Conservation (phyloP, 2,329 filamentous ascomycete genomes). For the Cyphellophora attinorum region DNA sequence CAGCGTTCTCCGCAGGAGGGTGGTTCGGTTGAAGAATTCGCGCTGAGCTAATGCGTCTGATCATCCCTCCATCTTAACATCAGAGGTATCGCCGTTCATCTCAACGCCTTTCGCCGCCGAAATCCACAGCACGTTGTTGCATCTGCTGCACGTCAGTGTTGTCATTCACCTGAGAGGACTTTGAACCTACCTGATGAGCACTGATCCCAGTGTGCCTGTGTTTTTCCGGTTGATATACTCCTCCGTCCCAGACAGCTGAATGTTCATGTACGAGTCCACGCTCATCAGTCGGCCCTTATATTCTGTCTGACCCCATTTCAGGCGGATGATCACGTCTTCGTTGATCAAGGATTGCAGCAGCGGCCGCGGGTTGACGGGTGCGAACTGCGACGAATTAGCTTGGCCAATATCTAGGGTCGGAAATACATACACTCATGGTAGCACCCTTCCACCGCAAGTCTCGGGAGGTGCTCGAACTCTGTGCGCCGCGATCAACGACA, state of each 20-base stretch:
- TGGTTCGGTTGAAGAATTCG: background rate
- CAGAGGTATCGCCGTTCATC: slow-evolving; percentile 25
- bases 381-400: slow-evolving; percentile 48
- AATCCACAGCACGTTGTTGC: slow-evolving; percentile 98
- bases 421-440: slow-evolving; percentile 29
- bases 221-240: slow-evolving; percentile 86
- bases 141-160: slow-evolving; percentile 33
- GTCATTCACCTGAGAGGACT: no score
- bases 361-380: slow-evolving; percentile 91
- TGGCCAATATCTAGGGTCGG: background rate
- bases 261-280: slow-evolving; percentile 98
- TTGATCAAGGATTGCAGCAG: slow-evolving; percentile 94
- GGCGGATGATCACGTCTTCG: slow-evolving; percentile 78
- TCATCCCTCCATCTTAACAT: slow-evolving; percentile 20
- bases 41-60: background rate
- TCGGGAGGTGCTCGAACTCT: no score
- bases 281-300: slow-evolving; percentile 91
- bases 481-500: no score
- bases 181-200: slow-evolving; percentile 69
- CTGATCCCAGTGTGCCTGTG: slow-evolving; percentile 76
- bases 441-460: no score
- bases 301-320: slow-evolving; percentile 97
- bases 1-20: background rate
- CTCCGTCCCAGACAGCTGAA: slow-evolving; percentile 82
- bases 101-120: slow-evolving; percentile 44